Base-by-base conservation (phyloP, 2,329 filamentous ascomycete species). In the Fusarium equiseti region DNA sequence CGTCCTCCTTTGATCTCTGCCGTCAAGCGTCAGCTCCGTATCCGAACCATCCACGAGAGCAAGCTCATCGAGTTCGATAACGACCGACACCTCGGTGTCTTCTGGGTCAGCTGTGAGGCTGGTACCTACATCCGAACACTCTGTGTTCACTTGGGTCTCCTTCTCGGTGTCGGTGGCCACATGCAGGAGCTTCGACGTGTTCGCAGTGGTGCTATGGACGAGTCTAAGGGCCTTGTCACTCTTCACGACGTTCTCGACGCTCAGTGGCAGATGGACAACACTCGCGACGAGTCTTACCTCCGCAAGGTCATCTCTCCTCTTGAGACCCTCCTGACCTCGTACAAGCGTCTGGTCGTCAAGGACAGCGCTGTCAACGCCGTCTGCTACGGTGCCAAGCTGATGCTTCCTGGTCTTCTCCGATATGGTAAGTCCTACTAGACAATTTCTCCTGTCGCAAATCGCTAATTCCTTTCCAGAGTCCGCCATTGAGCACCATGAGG, bases 91-190 rank as follows among this genome's bases (percentile, higher is more conserved):
- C 89, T 99, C 40, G 96, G 93, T 82, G 95, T 98, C 60, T 99
- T 99, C 89, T 98, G 96, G 95, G 96, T 98, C 76, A 97, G 94
- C 84, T 99, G 96, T 83, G 96, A 99, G 84, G 96, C 81, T 56
- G 96, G 96, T 81, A 99, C 96, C 71, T 99, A 99, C 83, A 98
- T 99, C 81, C 93, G 96, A 86, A 99, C 96, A 40, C 90, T 99
- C 50, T 98, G 96, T 83, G 95, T 98, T 45, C 96, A 98, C 84
- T 83, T 99, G 74, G 93, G 93, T 82, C 83, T 90, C 63, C 81
- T 90, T 45, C 83, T 90, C 49, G 88, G 95, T 80, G 94, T 97
- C 63, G 95, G 95, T 75, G 96, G 93, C 56, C 94, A 98, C 85
- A 98, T 98, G 95, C 95, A 98, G 86, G 95, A 98, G 86, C 90